Conservation (phyloP, 2,329 filamentous ascomycete genomes). For the Zymoseptoria pseudotritici region DNA sequence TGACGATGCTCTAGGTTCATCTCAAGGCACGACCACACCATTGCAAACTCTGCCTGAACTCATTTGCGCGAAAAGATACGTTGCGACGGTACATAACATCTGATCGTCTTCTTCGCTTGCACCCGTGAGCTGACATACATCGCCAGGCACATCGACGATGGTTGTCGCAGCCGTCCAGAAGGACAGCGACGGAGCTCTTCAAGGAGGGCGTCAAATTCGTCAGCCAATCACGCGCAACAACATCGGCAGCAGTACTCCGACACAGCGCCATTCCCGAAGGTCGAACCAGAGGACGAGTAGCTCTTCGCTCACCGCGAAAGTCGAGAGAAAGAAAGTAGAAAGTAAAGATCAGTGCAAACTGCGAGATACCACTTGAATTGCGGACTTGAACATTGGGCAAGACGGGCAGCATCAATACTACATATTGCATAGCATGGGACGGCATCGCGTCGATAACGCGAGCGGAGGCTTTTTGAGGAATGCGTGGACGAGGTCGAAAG, state of each 20-base stretch:
- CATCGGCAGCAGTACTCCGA: not conserved
- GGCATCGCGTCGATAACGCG: not conserved
- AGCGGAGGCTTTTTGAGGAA: not conserved
- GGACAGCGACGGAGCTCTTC: conserved; percentile 11
- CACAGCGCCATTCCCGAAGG: not conserved
- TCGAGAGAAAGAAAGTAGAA: not conserved
- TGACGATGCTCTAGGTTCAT: conserved; percentile 51
- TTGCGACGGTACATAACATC: conserved; percentile 57
- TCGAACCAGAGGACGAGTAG: not conserved
- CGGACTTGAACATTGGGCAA: not conserved
- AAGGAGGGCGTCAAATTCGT: not conserved
- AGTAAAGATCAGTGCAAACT: not conserved
- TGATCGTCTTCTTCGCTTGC: not conserved
- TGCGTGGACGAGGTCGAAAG: not conserved
- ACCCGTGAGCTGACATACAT: not conserved
- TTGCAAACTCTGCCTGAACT: conserved; percentile 62
- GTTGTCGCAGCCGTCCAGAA: conserved; percentile 56
- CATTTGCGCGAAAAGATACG: conserved; percentile 76
- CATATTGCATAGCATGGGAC: not conserved
- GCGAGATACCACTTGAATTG: not conserved
- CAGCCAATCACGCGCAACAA: not conserved
- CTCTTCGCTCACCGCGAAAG: not conserved
- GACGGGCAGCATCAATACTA: not conserved
- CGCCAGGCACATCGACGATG: conserved; percentile 66
- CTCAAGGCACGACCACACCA: conserved; percentile 62